These are phyloP conservation scores for Fusarium zealandicum DNA, from an alignment of 2,329 filamentous ascomycete species.

Conservation along the genomic window DNA sequence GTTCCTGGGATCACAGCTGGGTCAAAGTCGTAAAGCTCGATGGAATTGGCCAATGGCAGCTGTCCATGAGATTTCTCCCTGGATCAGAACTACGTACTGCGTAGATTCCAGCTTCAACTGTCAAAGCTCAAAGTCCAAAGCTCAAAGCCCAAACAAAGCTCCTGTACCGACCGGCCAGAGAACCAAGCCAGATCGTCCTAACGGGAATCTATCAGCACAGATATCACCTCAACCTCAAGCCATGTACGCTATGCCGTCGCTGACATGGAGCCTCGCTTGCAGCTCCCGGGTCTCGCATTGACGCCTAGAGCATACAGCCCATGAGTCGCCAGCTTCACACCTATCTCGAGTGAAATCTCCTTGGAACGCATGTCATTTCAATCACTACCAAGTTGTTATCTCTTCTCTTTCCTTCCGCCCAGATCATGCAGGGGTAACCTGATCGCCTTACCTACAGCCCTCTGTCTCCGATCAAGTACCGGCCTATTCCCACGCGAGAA, in stretches of 20 bases:
- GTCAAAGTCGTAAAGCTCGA: conserved; percentile 8
- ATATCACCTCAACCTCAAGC: conserved; percentile 1
- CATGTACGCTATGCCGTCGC: conserved; percentile 8
- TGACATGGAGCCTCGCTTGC: conserved; percentile 5
- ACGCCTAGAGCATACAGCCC: background rate
- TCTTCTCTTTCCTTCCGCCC: conserved; percentile 4
- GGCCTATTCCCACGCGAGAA: conserved; percentile 11
- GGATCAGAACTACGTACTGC: background rate
- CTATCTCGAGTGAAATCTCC: background rate
- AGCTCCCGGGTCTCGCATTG: background rate
- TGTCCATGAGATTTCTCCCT: conserved; percentile 1
- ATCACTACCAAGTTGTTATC: background rate
- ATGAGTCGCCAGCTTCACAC: conserved; percentile 1
- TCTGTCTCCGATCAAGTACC: conserved; percentile 14
- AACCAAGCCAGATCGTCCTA: conserved; percentile 16
- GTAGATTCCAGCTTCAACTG: conserved; percentile 7
- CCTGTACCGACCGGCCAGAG: no score
- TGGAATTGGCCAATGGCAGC: conserved; percentile 16
- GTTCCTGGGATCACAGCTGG: conserved; percentile 8
- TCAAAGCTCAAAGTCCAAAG: conserved; percentile 2
- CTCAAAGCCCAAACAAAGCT: background rate
- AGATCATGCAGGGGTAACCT: conserved; percentile 2
- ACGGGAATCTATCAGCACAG: conserved; percentile 12
- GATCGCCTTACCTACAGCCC: background rate
- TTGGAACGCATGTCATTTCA: no score